Evolutionary conservation across 2,329 filamentous ascomycete genomes (phyloP).

Genomic region (Scytalidium lignicola): DNA sequence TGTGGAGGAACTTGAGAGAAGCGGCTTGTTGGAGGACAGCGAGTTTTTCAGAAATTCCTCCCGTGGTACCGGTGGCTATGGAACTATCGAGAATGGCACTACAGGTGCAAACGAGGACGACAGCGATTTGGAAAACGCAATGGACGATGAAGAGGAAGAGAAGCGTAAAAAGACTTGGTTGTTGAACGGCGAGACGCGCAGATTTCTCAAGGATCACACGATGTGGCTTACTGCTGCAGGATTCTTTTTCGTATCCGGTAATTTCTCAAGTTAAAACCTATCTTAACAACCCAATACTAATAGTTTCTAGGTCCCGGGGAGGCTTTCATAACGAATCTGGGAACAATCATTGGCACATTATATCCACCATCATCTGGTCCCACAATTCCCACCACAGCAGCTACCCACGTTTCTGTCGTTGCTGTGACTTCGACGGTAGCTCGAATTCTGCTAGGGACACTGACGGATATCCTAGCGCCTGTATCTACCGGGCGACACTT

Average conservation of each 20-base stretch:
- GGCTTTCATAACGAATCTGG: conserved; percentile 95
- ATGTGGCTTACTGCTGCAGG: conserved; percentile 94
- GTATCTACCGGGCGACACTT: conserved; percentile 33
- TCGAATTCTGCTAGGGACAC: conserved; percentile 79
- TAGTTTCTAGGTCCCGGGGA: conserved; percentile 77
- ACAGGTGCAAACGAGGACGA: conserved; percentile 41
- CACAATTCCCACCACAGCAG: conserved; percentile 47
- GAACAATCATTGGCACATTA: conserved; percentile 85
- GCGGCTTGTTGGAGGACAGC: conserved; percentile 73
- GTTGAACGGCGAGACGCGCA: conserved; percentile 82
- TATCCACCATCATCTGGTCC: conserved; percentile 50
- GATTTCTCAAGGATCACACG: conserved; percentile 80
- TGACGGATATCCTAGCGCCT: conserved; percentile 81
- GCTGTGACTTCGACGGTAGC: conserved; percentile 87
- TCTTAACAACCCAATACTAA: conserved; percentile 11
- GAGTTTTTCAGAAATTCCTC: conserved; percentile 61
- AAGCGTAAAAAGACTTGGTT: conserved; percentile 80
- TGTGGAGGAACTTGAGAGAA: conserved; percentile 85
- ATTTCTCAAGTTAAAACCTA: background rate
- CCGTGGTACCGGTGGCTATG: conserved; percentile 53
- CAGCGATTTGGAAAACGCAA: conserved; percentile 13
- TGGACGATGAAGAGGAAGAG: conserved; percentile 37
- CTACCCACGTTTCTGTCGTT: conserved; percentile 90
- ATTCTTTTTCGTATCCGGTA: conserved; percentile 71
- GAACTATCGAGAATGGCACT: conserved; percentile 42